Evolutionary conservation across 2,329 filamentous ascomycete species (phyloP), one percentile per base, ranked within the genome.

Genomic region (Alternaria panax): DNA sequence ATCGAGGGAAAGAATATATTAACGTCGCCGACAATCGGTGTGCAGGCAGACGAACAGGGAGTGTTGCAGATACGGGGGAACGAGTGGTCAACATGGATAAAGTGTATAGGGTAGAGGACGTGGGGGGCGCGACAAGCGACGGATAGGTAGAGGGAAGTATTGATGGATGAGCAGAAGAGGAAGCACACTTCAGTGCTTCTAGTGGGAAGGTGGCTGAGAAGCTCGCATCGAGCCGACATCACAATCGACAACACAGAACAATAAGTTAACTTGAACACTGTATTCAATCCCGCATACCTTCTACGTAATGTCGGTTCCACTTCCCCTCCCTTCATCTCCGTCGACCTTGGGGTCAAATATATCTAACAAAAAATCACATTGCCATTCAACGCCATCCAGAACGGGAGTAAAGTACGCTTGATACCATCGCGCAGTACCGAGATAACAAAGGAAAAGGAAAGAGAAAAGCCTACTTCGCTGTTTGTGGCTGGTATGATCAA

Each of bases 341-440:
- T 28, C 25, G 51, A 41, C 32, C 56, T 54, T 16, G 43, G 30
- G 51, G 43, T 40, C 56, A 48, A 58, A 34, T 38, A 34, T 58
- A 58, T 58, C 56, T 58, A 58, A 58, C 56, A 51, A 46, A n/a
- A 43, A 58, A 55, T 51, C n/a, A 12, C 27, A 53, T 28, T 40
- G 32, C 53, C 36, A 14, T 27, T 18, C n/a, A 62, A 62, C 55
- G 41, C 59, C 59, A 25, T 40, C 41, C 45, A 28, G 32, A 51
- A 48, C 28, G 8, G 24, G 30, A 54, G 43, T 48, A 34, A 40
- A n/a, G 24, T 57, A 57, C 40, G 47, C 47, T 52, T 52, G 30
- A 57, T 32, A 45, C 36, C 20, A n/a, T 41, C n/a, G 45, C 53
- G 11, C 22, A 40, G 40, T 38, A 52, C 28, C 27, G 38, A 45